Conservation (phyloP, 345 rosid species). For the Aegle marmelos region DNA sequence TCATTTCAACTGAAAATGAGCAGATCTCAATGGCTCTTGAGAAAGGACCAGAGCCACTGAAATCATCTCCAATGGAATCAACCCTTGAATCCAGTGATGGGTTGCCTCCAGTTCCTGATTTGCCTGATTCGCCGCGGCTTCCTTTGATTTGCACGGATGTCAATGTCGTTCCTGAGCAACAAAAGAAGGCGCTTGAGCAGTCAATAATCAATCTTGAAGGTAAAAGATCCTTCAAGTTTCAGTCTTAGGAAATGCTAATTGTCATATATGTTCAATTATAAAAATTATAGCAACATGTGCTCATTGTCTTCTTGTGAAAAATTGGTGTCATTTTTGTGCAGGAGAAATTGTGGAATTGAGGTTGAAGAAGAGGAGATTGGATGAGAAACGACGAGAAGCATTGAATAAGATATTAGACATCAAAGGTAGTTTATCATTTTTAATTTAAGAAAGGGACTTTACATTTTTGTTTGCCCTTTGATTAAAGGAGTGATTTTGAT, state of each 20-base stretch:
- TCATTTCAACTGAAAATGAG: conserved; percentile 36
- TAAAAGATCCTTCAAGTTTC: conserved; percentile 15
- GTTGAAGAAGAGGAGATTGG: conserved; percentile 53
- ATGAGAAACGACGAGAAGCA: conserved; percentile 58
- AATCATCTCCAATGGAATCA: conserved; percentile 34
- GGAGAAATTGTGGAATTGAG: conserved; percentile 58
- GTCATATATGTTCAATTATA: neutral
- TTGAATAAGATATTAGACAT: conserved; percentile 69
- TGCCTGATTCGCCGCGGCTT: conserved; percentile 37
- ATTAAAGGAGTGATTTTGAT: conserved; percentile 11
- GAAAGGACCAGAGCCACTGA: conserved; percentile 21
- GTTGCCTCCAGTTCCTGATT: conserved; percentile 33
- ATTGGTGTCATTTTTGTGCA: conserved; percentile 16
- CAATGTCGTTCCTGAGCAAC: conserved; percentile 76
- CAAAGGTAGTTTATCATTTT: conserved; percentile 46
- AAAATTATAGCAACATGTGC: neutral
- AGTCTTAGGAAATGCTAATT: neutral
- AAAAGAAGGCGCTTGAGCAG: conserved; percentile 57
- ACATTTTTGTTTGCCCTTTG: neutral
- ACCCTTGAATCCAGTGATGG: conserved; percentile 25
- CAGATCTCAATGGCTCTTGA: conserved; percentile 33
- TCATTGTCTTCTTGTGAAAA: neutral
- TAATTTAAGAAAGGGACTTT: conserved; percentile 2
- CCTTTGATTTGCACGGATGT: conserved; percentile 57
- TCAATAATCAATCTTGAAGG: conserved; percentile 64